These are phyloP conservation scores for Niveomyces coronatus DNA, from an alignment of 2,329 filamentous ascomycete species.

Conservation along the genomic window DNA sequence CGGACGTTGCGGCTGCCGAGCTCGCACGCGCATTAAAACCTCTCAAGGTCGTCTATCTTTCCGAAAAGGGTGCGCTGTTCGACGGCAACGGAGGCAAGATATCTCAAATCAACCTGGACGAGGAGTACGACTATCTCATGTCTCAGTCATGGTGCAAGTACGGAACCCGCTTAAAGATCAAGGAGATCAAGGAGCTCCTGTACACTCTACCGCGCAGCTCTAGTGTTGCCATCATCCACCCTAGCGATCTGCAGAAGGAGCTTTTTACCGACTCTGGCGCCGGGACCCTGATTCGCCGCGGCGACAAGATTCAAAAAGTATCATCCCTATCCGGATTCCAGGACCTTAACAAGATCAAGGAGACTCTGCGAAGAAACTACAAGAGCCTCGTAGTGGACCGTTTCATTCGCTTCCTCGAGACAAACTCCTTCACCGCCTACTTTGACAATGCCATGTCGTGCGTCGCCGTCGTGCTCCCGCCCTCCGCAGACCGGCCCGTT, in stretches of 20 bases:
- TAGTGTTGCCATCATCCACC: slow-evolving; percentile 95
- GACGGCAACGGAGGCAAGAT: slow-evolving; percentile 92
- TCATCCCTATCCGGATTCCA: slow-evolving; percentile 63
- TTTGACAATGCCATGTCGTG: slow-evolving; percentile 92
- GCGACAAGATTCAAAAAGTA: slow-evolving; percentile 75
- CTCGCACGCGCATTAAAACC: slow-evolving; percentile 82
- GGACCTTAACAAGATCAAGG: slow-evolving; percentile 67
- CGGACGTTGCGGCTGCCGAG: slow-evolving; percentile 91
- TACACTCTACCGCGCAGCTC: slow-evolving; percentile 86
- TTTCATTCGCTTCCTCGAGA: slow-evolving; percentile 70
- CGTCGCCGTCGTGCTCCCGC: slow-evolving; percentile 76
- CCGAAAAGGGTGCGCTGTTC: slow-evolving; percentile 93
- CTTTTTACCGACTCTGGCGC: slow-evolving; percentile 93
- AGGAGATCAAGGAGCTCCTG: slow-evolving; percentile 90
- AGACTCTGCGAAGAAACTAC: slow-evolving; percentile 70
- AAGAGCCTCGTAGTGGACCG: slow-evolving; percentile 77
- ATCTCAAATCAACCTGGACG: slow-evolving; percentile 92
- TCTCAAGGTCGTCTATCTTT: slow-evolving; percentile 96
- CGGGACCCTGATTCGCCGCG: slow-evolving; percentile 82
- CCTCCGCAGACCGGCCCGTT: slow-evolving; percentile 52
- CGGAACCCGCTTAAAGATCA: slow-evolving; percentile 92
- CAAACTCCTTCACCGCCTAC: slow-evolving; percentile 80
- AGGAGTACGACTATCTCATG: slow-evolving; percentile 92
- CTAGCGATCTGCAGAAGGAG: slow-evolving; percentile 90
- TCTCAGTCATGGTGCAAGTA: slow-evolving; percentile 89